These are phyloP conservation scores for Tolypocladium tropicale DNA, from an alignment of 2,329 filamentous ascomycete species.

Conservation along the genomic window DNA sequence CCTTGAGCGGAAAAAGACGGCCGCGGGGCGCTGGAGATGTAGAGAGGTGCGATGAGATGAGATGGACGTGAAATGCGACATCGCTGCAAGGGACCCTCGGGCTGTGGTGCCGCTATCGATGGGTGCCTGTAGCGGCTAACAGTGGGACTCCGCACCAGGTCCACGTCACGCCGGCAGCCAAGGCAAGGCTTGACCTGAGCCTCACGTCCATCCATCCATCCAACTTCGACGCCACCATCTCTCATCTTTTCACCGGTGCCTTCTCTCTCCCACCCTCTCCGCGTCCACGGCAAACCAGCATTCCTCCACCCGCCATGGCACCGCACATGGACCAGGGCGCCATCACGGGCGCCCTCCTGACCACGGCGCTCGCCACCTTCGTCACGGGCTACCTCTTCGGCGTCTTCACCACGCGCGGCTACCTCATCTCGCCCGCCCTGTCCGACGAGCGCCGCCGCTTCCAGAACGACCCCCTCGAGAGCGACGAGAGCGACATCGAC, in stretches of 20 bases:
- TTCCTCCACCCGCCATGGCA: conserved; percentile 12
- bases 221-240: background rate
- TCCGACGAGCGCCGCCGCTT: conserved; percentile 45
- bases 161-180: background rate
- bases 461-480: conserved; percentile 52
- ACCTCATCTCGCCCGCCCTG: conserved; percentile 46
- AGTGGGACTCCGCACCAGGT: background rate
- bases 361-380: conserved; percentile 64
- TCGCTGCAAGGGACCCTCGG: background rate
- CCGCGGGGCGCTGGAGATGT: background rate
- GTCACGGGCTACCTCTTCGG: conserved; percentile 74
- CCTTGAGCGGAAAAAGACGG: background rate
- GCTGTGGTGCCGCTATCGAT: background rate
- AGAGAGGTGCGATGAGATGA: background rate
- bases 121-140: background rate
- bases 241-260: background rate
- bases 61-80: background rate
- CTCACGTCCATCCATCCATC: background rate
- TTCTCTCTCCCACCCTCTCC: background rate
- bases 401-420: conserved; percentile 56
- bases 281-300: background rate
- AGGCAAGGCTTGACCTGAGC: background rate
- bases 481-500: conserved; percentile 58
- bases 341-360: conserved; percentile 52
- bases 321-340: conserved; percentile 24